Evolutionary conservation across 768 basidiomycete genomes (phyloP).

Genomic region (Clitopilus hobsonii): DNA sequence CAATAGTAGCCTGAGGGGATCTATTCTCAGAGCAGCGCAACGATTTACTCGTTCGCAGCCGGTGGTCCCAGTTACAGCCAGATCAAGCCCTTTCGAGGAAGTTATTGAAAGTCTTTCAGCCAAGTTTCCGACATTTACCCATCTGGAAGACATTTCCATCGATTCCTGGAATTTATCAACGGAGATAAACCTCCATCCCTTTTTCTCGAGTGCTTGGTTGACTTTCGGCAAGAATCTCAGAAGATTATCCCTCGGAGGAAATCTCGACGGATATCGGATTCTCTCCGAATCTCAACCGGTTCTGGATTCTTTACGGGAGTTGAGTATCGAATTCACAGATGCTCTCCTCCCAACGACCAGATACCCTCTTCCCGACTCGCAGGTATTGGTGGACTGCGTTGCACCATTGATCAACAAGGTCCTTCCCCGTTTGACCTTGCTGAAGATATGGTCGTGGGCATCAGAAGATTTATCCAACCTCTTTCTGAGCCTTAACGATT

Average conservation of each 20-base stretch:
- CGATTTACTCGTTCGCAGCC: background rate
- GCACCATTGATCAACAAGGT: constrained; percentile 37
- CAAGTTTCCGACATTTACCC: constrained; percentile 26
- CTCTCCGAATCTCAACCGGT: constrained; percentile 27
- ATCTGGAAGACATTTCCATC: constrained; percentile 30
- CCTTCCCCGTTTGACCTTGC: constrained; percentile 23
- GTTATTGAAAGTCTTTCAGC: constrained; percentile 23
- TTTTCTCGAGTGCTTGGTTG: constrained; percentile 34
- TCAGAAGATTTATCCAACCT: constrained; percentile 35
- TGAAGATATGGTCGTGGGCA: constrained; percentile 37
- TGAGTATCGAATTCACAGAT: constrained; percentile 35
- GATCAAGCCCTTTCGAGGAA: constrained; percentile 15
- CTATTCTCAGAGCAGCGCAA: background rate
- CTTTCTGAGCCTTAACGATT: constrained; percentile 25
- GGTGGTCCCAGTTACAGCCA: background rate
- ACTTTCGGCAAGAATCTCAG: constrained; percentile 32
- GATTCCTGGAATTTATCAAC: constrained; percentile 28
- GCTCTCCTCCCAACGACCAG: constrained; percentile 16
- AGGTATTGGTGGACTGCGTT: constrained; percentile 24
- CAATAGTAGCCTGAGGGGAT: background rate
- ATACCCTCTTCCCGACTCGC: constrained; percentile 12
- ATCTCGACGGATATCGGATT: constrained; percentile 28
- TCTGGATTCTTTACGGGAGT: constrained; percentile 24
- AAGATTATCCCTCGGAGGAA: constrained; percentile 30
- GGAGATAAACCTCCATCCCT: constrained; percentile 15